Evolutionary conservation across 129 eudicot species (phyloP).

Genomic region (Artemisia annua): DNA sequence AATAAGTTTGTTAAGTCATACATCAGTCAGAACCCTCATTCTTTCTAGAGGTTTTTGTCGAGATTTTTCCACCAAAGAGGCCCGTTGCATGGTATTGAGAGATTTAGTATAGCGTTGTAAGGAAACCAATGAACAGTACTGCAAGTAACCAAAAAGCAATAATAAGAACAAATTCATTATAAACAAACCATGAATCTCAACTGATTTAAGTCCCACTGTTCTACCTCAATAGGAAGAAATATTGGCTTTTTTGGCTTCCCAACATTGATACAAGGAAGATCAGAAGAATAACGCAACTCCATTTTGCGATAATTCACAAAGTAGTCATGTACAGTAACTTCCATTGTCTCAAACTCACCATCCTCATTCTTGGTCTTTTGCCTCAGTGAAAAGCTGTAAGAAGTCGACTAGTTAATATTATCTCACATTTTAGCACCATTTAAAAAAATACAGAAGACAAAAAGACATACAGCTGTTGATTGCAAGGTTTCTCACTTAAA

Average conservation of each 20-base stretch:
- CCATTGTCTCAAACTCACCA: conserved; percentile 48
- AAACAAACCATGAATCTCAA: background rate
- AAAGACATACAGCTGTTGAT: conserved; percentile 55
- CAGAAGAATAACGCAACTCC: conserved; percentile 60
- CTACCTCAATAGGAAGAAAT: conserved; percentile 79
- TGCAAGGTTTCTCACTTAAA: conserved; percentile 75
- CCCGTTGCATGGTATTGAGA: conserved; percentile 59
- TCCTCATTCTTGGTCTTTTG: conserved; percentile 48
- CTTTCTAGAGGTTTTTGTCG: conserved; percentile 89
- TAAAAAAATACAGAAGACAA: background rate
- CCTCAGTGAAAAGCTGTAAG: conserved; percentile 65
- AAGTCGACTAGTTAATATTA: background rate
- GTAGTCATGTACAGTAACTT: conserved; percentile 74
- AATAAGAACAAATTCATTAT: background rate
- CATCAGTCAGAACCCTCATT: conserved; percentile 64
- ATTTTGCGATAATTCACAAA: conserved; percentile 72
- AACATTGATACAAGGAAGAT: conserved; percentile 83
- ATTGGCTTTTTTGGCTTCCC: conserved; percentile 88
- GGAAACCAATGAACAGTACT: conserved; percentile 72
- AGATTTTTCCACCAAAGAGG: conserved; percentile 83
- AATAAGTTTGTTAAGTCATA: conserved; percentile 25
- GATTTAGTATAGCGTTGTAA: conserved; percentile 88
- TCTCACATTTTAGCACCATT: background rate
- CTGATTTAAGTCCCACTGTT: background rate
- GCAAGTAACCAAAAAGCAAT: conserved; percentile 1